A percentile compares a stretch with the other conserved stretches of the same genome.
Evolutionary conservation across 305 asterid genomes (phyloP).

Genomic region (Fraxinus sp.): DNA sequence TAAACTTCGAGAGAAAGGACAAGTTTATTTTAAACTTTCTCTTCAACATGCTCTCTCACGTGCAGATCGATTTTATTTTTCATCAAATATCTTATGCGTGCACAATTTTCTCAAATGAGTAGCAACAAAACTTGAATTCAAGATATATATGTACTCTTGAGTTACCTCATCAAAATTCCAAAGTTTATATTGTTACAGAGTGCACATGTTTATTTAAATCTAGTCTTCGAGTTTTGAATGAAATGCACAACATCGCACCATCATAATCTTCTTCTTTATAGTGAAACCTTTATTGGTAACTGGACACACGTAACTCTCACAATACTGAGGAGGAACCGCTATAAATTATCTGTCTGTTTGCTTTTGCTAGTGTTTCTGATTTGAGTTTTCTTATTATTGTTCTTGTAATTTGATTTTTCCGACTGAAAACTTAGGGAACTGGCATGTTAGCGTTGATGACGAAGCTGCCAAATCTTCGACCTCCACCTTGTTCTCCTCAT

Average conservation of each 20-base stretch:
- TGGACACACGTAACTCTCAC: neutral
- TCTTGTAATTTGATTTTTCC: neutral
- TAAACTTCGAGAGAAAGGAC: neutral
- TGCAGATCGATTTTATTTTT: neutral
- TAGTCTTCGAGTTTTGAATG: neutral
- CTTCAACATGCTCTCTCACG: too few species aligned
- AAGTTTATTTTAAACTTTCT: too few species aligned
- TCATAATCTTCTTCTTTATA: neutral
- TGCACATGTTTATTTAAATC: neutral
- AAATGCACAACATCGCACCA: neutral
- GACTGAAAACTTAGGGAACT: constrained; percentile 56
- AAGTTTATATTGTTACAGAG: too few species aligned
- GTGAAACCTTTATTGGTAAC: neutral
- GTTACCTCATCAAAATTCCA: neutral
- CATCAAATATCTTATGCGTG: neutral
- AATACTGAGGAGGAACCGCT: neutral
- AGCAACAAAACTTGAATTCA: neutral
- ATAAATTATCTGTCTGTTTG: neutral
- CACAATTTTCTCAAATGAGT: neutral
- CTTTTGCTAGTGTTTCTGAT: neutral
- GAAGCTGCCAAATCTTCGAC: constrained; percentile 59
- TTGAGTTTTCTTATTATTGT: neutral
- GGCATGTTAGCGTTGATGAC: constrained; percentile 57
- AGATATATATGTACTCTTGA: neutral
- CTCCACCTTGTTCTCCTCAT: constrained; percentile 55